A percentile compares a stretch with the other conserved stretches of the same genome.
Evolutionary conservation across 139 green algal genomes (phyloP).

Genomic region (Mesotaenium endlicherianum): DNA sequence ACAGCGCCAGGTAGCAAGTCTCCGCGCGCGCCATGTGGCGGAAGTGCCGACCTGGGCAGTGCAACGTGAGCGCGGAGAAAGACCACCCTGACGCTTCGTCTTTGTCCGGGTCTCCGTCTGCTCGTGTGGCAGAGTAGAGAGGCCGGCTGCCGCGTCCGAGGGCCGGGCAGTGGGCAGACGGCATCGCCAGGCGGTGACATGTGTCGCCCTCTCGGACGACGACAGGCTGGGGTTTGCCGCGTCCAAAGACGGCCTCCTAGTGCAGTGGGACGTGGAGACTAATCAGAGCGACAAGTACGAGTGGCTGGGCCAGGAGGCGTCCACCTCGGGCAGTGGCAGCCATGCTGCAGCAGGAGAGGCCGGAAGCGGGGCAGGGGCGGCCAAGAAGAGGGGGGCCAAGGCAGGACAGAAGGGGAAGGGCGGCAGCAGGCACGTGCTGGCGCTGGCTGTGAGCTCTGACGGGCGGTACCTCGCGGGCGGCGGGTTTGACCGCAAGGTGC

Average conservation of each 20-base stretch:
- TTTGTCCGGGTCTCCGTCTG: too few species aligned
- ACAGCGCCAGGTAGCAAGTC: constrained; percentile 9
- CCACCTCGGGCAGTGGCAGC: neutral
- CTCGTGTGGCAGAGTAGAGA: too few species aligned
- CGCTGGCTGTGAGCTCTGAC: constrained; percentile 72
- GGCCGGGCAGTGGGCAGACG: neutral
- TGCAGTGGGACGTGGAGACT: constrained; percentile 75
- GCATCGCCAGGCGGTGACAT: constrained; percentile 67
- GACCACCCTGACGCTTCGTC: too few species aligned
- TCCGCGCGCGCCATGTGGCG: too few species aligned
- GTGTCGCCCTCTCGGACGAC: constrained; percentile 69
- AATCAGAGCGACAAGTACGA: constrained; percentile 53
- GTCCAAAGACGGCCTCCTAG: constrained; percentile 79
- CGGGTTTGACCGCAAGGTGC: constrained; percentile 75
- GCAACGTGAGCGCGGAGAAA: too few species aligned
- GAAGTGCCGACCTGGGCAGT: too few species aligned
- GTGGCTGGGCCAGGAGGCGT: neutral
- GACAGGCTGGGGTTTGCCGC: constrained; percentile 70
- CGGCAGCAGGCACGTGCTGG: constrained; percentile 57
- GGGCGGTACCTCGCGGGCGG: constrained; percentile 74
- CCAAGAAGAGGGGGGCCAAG: neutral
- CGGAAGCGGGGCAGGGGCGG: neutral
- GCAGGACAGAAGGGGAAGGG: neutral
- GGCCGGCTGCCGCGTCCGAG: too few species aligned
- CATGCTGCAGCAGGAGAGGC: neutral